phyloP scores from a whole-genome alignment of 1,139 yeast genomes.

The Blastobotrys persicus region DNA sequence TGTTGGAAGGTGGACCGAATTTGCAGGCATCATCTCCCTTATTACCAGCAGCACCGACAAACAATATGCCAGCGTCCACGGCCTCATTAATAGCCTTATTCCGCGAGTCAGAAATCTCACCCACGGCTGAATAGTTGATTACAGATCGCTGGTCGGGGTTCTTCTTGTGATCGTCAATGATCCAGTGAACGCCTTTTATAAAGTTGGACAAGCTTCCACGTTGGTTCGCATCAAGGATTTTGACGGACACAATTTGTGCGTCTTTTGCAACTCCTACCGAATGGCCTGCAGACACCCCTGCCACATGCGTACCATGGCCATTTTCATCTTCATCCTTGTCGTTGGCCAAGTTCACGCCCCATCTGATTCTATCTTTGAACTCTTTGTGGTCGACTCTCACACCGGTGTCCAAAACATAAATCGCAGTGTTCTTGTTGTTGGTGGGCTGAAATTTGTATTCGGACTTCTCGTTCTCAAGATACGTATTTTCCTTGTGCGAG shows the following conservation, averaged over 20 bases:
- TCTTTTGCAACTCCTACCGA: conserved; percentile 46
- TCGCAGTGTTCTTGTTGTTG: conserved; percentile 53
- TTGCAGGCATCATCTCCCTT: conserved; percentile 71
- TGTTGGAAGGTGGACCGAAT: conserved; percentile 74
- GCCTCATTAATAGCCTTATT: conserved; percentile 86
- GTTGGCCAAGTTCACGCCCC: conserved; percentile 37
- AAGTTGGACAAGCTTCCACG: conserved; percentile 35
- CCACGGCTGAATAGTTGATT: conserved; percentile 89
- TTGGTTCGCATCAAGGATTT: conserved; percentile 38
- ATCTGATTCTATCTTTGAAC: conserved; percentile 48
- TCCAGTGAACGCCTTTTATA: conserved; percentile 34
- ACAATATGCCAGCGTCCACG: conserved; percentile 57
- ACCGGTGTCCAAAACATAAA: conserved; percentile 54
- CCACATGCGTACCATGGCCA: conserved; percentile 47
- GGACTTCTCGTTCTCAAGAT: conserved; percentile 37
- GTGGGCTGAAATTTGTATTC: conserved; percentile 47
- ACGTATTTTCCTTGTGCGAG: conserved; percentile 42
- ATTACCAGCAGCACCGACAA: conserved; percentile 89
- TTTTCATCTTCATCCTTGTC: conserved; percentile 38
- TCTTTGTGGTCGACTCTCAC: conserved; percentile 47
- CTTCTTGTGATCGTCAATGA: conserved; percentile 53
- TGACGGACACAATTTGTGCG: conserved; percentile 44
- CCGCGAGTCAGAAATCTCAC: conserved; percentile 78
- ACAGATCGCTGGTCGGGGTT: conserved; percentile 80
- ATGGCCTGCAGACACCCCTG: conserved; percentile 45